Evolutionary conservation across 768 basidiomycete genomes (phyloP).

Genomic region (Tricholoma hemisulphureum): DNA sequence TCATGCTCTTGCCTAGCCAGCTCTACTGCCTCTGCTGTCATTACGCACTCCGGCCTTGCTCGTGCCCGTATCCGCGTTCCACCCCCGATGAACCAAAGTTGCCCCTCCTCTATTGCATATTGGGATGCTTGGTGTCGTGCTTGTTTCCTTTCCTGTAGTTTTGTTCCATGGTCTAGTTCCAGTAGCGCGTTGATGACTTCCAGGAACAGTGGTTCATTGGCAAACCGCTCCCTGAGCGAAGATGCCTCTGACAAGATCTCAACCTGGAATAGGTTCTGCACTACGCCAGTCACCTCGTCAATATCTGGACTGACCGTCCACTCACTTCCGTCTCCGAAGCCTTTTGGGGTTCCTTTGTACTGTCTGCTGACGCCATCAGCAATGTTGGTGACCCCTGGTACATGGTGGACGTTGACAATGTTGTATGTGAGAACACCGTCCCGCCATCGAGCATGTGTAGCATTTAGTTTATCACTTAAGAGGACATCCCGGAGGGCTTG

Average conservation of each 20-base stretch:
- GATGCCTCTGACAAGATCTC: too few relatives aligned
- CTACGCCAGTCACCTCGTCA: background rate
- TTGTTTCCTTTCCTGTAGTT: background rate
- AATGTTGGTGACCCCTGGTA: too few relatives aligned
- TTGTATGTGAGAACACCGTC: constrained; percentile 26
- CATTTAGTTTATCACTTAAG: constrained; percentile 17
- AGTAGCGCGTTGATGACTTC: too few relatives aligned
- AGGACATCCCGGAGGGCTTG: constrained; percentile 29
- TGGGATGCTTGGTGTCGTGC: constrained; percentile 6
- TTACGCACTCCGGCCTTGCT: constrained; percentile 5
- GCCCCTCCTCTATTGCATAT: constrained; percentile 8
- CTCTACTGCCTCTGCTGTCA: background rate
- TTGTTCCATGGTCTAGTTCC: too few relatives aligned
- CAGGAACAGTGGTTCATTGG: too few relatives aligned
- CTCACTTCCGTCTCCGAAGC: too few relatives aligned
- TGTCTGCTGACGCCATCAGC: too few relatives aligned
- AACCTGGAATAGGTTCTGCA: background rate
- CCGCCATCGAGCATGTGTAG: constrained; percentile 29
- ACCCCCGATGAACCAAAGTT: constrained; percentile 12
- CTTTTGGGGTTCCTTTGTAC: too few relatives aligned
- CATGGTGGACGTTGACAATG: too few relatives aligned
- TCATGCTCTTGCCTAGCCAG: background rate
- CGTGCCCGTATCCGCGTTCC: background rate
- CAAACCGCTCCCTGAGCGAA: too few relatives aligned
- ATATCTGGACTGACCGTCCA: too few relatives aligned